A percentile compares a stretch with the other conserved stretches of the same genome.
Evolutionary conservation across 225 moss, liverwort and hornwort genomes (phyloP).

Genomic region (Thuidium tamariscinum): DNA sequence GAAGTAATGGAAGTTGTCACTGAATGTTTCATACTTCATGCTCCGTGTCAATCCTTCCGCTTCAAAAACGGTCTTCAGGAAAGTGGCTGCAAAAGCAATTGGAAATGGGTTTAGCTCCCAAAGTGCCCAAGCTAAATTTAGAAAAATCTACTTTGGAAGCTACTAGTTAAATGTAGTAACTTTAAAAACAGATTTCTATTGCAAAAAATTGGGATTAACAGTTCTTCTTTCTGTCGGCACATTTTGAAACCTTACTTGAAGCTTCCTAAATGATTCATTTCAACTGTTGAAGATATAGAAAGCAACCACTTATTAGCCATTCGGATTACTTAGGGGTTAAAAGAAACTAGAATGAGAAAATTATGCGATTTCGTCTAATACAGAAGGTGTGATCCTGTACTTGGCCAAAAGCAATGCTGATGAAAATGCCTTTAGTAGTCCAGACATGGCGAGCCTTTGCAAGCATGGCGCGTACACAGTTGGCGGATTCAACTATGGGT

Average conservation of each 20-base stretch:
- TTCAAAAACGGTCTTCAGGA: slow-evolving; percentile 79
- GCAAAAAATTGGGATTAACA: not conserved
- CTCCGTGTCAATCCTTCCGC: slow-evolving; percentile 73
- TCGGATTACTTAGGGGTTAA: not conserved
- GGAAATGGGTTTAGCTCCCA: not conserved
- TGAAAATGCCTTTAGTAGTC: slow-evolving; percentile 55
- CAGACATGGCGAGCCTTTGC: slow-evolving; percentile 73
- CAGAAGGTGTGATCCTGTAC: slow-evolving; percentile 6
- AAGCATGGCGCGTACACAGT: slow-evolving; percentile 52
- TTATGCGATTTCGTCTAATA: not conserved
- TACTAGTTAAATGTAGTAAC: not conserved
- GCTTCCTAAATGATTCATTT: not conserved
- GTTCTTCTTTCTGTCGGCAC: not conserved
- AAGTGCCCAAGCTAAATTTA: not conserved
- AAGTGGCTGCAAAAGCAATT: slow-evolving; percentile 52
- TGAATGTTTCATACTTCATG: slow-evolving; percentile 70
- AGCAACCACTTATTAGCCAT: not conserved
- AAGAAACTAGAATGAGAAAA: not conserved
- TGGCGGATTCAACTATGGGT: slow-evolving; percentile 40
- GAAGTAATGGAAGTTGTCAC: slow-evolving; percentile 82
- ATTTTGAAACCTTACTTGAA: not conserved
- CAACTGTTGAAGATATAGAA: not conserved
- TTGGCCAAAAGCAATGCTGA: slow-evolving; percentile 92
- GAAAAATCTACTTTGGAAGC: not conserved
- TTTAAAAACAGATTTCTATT: not conserved